A percentile compares a stretch with the other conserved stretches of the same genome.
Evolutionary conservation across 148 eudicot genomes (phyloP).

Genomic region (Pharnaceum exiguum): DNA sequence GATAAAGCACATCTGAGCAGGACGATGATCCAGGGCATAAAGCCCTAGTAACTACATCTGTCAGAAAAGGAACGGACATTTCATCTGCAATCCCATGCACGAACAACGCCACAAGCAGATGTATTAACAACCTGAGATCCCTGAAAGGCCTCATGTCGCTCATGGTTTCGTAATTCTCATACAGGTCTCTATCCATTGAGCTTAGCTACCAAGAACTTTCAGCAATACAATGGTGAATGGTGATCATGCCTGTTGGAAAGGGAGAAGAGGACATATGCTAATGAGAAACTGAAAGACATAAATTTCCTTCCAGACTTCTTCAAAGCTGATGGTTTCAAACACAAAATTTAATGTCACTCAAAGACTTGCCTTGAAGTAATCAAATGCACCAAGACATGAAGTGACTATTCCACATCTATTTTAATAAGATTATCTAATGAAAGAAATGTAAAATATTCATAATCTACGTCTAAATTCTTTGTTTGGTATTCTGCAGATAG

Average conservation of each 20-base stretch:
- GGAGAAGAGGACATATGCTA: slow-evolving; percentile 7
- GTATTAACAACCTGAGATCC: slow-evolving; percentile 13
- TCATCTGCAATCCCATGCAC: slow-evolving; percentile 28
- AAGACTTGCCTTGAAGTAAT: slow-evolving; percentile 16
- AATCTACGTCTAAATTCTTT: background rate
- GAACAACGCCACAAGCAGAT: slow-evolving; percentile 26
- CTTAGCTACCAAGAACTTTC: no score
- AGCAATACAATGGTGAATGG: background rate
- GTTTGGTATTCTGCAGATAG: no score
- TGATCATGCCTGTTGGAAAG: slow-evolving; percentile 11
- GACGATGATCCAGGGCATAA: slow-evolving; percentile 27
- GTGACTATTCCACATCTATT: background rate
- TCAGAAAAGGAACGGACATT: slow-evolving; percentile 18
- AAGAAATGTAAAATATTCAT: background rate
- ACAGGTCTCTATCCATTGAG: slow-evolving; percentile 13
- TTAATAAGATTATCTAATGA: background rate
- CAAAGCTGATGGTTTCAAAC: slow-evolving; percentile 19
- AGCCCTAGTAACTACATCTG: slow-evolving; percentile 15
- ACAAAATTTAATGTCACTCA: background rate
- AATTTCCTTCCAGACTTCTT: slow-evolving; percentile 1
- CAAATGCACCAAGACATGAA: slow-evolving; percentile 10
- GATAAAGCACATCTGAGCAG: slow-evolving; percentile 22
- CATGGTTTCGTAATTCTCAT: slow-evolving; percentile 10
- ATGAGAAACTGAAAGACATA: slow-evolving; percentile 10
- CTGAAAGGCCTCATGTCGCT: slow-evolving; percentile 18